Conservation (phyloP, 192 early-diverging fungal species). For the Coemansia sp. region DNA sequence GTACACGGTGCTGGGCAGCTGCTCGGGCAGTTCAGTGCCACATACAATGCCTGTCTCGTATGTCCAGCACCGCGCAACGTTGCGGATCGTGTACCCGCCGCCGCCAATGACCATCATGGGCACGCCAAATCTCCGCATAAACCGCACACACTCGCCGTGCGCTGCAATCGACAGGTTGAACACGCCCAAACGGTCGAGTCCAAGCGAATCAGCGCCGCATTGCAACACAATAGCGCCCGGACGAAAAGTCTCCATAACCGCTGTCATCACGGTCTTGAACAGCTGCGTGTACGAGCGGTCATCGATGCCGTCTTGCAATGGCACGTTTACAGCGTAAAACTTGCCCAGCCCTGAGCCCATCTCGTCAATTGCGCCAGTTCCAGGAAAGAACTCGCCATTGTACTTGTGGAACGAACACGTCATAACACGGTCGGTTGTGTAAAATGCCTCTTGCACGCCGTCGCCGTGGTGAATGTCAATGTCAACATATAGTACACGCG, state of each 20-base stretch:
- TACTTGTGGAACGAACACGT: slow-evolving; percentile 95
- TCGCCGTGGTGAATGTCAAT: slow-evolving; percentile 94
- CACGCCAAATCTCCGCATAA: slow-evolving; percentile 88
- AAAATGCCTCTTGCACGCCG: slow-evolving; percentile 80
- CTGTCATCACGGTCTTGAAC: slow-evolving; percentile 77
- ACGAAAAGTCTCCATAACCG: slow-evolving; percentile 91
- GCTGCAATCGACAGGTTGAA: slow-evolving; percentile 92
- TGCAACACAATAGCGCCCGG: slow-evolving; percentile 93
- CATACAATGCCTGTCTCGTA: slow-evolving; percentile 89
- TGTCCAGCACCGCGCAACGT: slow-evolving; percentile 93
- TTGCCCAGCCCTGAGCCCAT: slow-evolving; percentile 84
- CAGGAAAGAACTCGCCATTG: slow-evolving; percentile 93
- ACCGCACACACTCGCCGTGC: slow-evolving; percentile 88
- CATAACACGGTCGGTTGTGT: slow-evolving; percentile 69
- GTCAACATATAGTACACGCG: slow-evolving; percentile 93
- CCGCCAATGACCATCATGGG: slow-evolving; percentile 93
- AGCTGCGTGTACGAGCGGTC: slow-evolving; percentile 76
- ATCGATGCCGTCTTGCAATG: slow-evolving; percentile 92
- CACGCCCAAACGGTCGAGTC: slow-evolving; percentile 90
- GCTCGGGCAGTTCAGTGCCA: slow-evolving; percentile 70
- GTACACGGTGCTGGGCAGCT: slow-evolving; percentile 75
- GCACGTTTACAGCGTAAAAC: slow-evolving; percentile 93
- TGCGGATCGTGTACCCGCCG: slow-evolving; percentile 97
- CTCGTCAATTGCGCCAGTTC: slow-evolving; percentile 89
- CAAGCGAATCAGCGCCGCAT: slow-evolving; percentile 95